phyloP scores from a whole-genome alignment of 192 early-diverging fungal species.

The Backusella westeae region DNA sequence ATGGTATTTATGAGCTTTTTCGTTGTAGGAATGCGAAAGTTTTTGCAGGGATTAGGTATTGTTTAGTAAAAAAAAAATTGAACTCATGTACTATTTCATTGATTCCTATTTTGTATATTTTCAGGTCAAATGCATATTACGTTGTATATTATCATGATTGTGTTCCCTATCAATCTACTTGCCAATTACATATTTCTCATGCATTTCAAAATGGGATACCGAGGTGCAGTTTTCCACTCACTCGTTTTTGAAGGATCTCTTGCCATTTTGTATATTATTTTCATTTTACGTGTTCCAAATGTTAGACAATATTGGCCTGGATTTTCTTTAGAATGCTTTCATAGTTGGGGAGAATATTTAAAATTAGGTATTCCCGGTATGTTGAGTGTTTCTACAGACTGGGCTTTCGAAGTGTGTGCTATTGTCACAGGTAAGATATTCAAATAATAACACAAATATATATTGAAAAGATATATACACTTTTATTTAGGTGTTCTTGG shows the following conservation, averaged over 20 bases:
- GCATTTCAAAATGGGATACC: slow-evolving; percentile 14
- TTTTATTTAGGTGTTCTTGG: slow-evolving; percentile 20
- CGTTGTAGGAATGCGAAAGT: slow-evolving; percentile 12
- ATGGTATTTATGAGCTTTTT: slow-evolving; percentile 16
- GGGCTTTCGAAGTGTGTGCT: slow-evolving; percentile 37
- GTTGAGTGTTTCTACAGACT: slow-evolving; percentile 33
- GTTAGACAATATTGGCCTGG: slow-evolving; percentile 20
- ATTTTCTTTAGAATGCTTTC: slow-evolving; percentile 15
- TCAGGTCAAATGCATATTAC: slow-evolving; percentile 29
- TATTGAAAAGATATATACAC: not conserved
- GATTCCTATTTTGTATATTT: not conserved
- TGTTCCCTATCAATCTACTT: slow-evolving; percentile 21
- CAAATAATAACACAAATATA: not conserved
- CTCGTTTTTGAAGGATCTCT: not conserved
- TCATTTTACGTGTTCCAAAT: slow-evolving; percentile 9
- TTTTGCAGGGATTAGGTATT: slow-evolving; percentile 20
- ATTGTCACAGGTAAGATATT: slow-evolving; percentile 15
- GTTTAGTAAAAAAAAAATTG: not conserved
- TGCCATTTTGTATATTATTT: slow-evolving; percentile 7
- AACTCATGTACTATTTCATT: not conserved
- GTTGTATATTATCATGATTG: slow-evolving; percentile 17
- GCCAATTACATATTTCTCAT: slow-evolving; percentile 15
- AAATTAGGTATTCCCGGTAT: slow-evolving; percentile 34
- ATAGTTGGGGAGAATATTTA: slow-evolving; percentile 19
- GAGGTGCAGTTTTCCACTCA: slow-evolving; percentile 14